These are phyloP conservation scores for Trichophyton simii DNA, from an alignment of 2,329 filamentous ascomycete genomes.

Conservation along the genomic window DNA sequence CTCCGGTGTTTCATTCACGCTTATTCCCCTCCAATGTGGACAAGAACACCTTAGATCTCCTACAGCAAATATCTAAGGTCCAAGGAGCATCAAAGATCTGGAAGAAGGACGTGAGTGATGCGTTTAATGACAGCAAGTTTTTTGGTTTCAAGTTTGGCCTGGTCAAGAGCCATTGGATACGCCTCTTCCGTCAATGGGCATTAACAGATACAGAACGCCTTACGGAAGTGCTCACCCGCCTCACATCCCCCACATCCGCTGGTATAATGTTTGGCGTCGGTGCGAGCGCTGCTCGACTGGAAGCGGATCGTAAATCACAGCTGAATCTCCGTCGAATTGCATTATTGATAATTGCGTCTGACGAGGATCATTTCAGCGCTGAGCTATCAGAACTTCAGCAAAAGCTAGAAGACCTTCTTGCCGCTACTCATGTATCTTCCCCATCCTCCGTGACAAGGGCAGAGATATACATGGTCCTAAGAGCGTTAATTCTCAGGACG, in stretches of 20 bases:
- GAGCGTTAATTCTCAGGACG: slow-evolving; percentile 67
- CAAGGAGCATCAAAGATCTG: slow-evolving; percentile 74
- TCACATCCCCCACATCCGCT: slow-evolving; percentile 76
- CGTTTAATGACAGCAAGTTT: slow-evolving; percentile 80
- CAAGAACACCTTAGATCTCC: slow-evolving; percentile 54
- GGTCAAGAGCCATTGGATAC: slow-evolving; percentile 65
- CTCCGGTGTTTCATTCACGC: slow-evolving; percentile 70
- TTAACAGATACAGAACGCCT: slow-evolving; percentile 79
- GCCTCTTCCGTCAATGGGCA: slow-evolving; percentile 71
- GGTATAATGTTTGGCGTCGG: slow-evolving; percentile 98
- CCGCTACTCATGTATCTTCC: slow-evolving; percentile 73
- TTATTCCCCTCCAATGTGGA: slow-evolving; percentile 77
- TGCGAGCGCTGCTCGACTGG: slow-evolving; percentile 80
- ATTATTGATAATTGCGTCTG: slow-evolving; percentile 63
- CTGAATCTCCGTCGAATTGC: slow-evolving; percentile 75
- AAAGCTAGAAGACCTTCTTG: slow-evolving; percentile 74
- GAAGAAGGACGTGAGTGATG: slow-evolving; percentile 85
- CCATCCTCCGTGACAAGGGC: slow-evolving; percentile 81
- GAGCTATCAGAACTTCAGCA: slow-evolving; percentile 64
- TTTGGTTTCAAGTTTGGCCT: slow-evolving; percentile 58
- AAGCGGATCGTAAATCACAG: slow-evolving; percentile 87
- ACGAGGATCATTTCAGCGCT: slow-evolving; percentile 64
- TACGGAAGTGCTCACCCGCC: slow-evolving; percentile 62
- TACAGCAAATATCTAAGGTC: slow-evolving; percentile 65
- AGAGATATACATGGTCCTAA: slow-evolving; percentile 79